These are phyloP conservation scores for Colletotrichum sp. DNA, from an alignment of 2,329 filamentous ascomycete species.

Conservation along the genomic window DNA sequence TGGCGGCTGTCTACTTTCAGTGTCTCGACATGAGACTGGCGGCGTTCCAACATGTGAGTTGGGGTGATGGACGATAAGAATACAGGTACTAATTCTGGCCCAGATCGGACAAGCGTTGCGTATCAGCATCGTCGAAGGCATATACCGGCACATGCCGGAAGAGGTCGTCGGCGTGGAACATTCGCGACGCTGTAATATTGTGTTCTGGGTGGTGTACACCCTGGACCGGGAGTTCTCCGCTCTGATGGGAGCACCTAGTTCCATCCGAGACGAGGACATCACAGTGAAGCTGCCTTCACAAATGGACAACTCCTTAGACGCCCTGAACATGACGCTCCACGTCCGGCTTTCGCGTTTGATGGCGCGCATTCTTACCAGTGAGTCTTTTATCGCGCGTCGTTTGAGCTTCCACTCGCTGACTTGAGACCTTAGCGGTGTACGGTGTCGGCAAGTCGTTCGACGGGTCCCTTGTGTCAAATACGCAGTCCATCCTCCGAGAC, in stretches of 20 bases:
- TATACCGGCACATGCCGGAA: conserved; percentile 20
- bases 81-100: neutral
- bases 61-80: neutral
- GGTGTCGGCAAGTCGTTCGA: conserved; percentile 22
- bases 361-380: conserved; percentile 20
- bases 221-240: conserved; percentile 18
- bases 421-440: conserved; percentile 3
- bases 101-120: conserved; percentile 37
- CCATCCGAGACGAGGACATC: conserved; percentile 22
- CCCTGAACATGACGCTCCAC: conserved; percentile 22
- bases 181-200: conserved; percentile 20
- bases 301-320: conserved; percentile 12
- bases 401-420: neutral
- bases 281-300: conserved; percentile 20
- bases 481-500: conserved; percentile 19
- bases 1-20: conserved; percentile 43
- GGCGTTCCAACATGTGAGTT: conserved; percentile 39
- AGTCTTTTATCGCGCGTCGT: neutral
- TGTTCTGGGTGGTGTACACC: conserved; percentile 23
- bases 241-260: conserved; percentile 21
- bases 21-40: conserved; percentile 44
- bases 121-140: conserved; percentile 34
- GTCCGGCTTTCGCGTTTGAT: conserved; percentile 19
- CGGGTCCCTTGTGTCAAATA: conserved; percentile 18
- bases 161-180: conserved; percentile 18